phyloP scores from a whole-genome alignment of 2,329 filamentous ascomycete species.

The Monilinia laxa region DNA sequence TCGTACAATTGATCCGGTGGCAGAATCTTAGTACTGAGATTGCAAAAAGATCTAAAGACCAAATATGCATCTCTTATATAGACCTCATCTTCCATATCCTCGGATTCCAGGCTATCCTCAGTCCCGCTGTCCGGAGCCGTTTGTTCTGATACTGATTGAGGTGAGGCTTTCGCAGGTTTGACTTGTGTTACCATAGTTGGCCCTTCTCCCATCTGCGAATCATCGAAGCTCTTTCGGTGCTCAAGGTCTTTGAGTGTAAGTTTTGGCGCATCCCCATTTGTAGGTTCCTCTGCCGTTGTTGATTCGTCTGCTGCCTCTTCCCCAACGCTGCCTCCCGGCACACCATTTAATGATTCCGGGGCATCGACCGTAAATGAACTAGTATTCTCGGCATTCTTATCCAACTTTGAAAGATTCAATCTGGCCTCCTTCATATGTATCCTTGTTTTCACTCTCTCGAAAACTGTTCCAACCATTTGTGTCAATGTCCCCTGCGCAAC shows the following conservation, averaged over 20 bases:
- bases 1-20: conserved; percentile 90
- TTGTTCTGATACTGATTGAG: conserved; percentile 53
- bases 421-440: conserved; percentile 85
- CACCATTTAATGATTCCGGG: conserved; percentile 35
- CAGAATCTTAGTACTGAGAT: conserved; percentile 89
- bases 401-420: conserved; percentile 47
- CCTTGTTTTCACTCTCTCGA: conserved; percentile 86
- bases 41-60: conserved; percentile 96
- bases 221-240: conserved; percentile 63
- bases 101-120: conserved; percentile 57
- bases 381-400: conserved; percentile 35
- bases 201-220: conserved; percentile 64
- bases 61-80: conserved; percentile 97
- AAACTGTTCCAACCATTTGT: conserved; percentile 98
- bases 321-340: conserved; percentile 30
- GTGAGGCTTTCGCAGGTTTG: conserved; percentile 47
- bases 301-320: conserved; percentile 35
- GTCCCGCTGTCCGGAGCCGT: conserved; percentile 54
- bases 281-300: conserved; percentile 32
- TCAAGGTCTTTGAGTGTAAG: conserved; percentile 67
- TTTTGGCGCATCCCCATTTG: conserved; percentile 48
- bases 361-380: conserved; percentile 40
- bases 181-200: conserved; percentile 66
- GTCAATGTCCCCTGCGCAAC: conserved; percentile 95
- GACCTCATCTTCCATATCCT: conserved; percentile 83